A percentile compares a stretch with the other conserved stretches of the same genome.
These are phyloP conservation scores for Citrullus mucosospermus DNA, from an alignment of 306 rosid genomes.

Conservation along the genomic window DNA sequence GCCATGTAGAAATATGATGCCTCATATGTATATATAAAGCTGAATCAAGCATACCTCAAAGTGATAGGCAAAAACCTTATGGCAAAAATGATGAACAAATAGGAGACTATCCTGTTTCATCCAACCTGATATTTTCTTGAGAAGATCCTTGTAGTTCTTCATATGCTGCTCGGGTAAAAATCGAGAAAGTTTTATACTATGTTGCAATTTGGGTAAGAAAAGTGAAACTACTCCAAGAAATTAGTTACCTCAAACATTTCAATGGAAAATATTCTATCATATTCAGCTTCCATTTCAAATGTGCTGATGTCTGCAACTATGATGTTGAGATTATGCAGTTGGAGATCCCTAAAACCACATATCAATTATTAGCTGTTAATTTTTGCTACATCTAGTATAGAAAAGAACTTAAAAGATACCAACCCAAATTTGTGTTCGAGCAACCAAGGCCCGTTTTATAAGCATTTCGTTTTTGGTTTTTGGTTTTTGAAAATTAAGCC, in stretches of 20 bases:
- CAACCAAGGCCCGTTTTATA: too few species aligned
- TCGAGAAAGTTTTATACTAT: background rate
- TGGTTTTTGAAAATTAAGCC: too few species aligned
- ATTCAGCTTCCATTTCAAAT: slow-evolving; percentile 68
- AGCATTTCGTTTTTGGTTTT: too few species aligned
- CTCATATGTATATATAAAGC: slow-evolving; percentile 24
- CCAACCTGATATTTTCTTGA: slow-evolving; percentile 82
- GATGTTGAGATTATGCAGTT: slow-evolving; percentile 57
- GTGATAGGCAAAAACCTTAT: slow-evolving; percentile 78
- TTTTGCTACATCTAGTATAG: background rate
- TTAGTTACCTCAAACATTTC: slow-evolving; percentile 80
- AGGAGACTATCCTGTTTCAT: slow-evolving; percentile 68
- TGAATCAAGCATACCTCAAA: slow-evolving; percentile 48
- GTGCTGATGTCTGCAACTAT: slow-evolving; percentile 68
- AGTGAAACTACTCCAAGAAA: background rate
- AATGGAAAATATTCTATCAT: slow-evolving; percentile 69
- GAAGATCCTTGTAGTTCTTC: slow-evolving; percentile 87
- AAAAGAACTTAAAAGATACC: background rate
- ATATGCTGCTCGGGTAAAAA: slow-evolving; percentile 47
- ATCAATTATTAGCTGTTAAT: background rate
- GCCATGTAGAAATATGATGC: slow-evolving; percentile 16
- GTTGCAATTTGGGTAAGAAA: background rate
- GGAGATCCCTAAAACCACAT: slow-evolving; percentile 32
- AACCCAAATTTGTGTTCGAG: background rate
- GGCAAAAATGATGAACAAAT: slow-evolving; percentile 76